phyloP scores from a whole-genome alignment of 495 filamentous ascomycete species.

The Achaetomiella virescens region DNA sequence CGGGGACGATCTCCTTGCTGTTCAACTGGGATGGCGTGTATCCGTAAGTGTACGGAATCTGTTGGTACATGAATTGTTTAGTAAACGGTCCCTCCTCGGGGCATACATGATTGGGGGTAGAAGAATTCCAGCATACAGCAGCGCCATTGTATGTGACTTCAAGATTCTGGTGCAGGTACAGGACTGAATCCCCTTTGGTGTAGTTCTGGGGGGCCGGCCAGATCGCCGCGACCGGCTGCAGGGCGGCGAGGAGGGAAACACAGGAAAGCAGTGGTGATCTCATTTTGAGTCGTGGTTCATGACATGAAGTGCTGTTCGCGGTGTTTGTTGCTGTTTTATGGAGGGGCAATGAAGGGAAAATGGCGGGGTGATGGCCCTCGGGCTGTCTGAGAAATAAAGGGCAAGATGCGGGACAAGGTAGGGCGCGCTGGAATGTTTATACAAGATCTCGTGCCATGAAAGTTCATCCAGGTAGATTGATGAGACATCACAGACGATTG shows the following conservation, averaged over 20 bases:
- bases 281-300: conserved; percentile 18
- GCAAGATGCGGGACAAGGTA: neutral
- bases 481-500: conserved; percentile 7
- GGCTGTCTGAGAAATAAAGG: neutral
- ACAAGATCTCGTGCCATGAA: neutral
- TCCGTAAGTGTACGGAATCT: conserved; percentile 39
- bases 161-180: conserved; percentile 52
- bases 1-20: conserved; percentile 46
- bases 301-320: neutral
- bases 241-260: conserved; percentile 31
- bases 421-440: conserved; percentile 12
- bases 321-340: neutral
- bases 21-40: conserved; percentile 33
- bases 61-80: conserved; percentile 27
- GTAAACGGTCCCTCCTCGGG: conserved; percentile 15
- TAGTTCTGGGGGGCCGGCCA: conserved; percentile 55
- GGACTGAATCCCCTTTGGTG: conserved; percentile 44
- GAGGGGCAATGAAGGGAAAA: neutral
- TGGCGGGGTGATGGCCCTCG: neutral
- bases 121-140: conserved; percentile 40
- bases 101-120: neutral
- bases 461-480: conserved; percentile 3
- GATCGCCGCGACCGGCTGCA: conserved; percentile 40
- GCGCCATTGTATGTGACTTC: conserved; percentile 51
- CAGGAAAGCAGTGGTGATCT: conserved; percentile 26